Conservation (phyloP, 2,329 filamentous ascomycete genomes). For the Stagonosporopsis rhizophila region DNA sequence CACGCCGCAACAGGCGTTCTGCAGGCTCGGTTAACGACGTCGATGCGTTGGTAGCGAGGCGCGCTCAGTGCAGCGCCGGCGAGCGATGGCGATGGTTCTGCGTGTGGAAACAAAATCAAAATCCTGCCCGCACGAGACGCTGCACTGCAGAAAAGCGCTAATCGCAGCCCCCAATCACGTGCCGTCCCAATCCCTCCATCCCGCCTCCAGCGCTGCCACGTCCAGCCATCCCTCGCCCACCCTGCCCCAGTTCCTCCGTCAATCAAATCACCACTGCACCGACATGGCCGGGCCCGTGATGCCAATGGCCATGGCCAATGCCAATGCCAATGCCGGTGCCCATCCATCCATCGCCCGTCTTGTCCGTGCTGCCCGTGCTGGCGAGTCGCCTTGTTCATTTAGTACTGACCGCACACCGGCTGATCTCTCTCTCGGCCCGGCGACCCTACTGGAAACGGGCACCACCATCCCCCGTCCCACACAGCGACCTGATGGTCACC, state of each 20-base stretch:
- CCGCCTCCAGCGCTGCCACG: not conserved
- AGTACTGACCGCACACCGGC: conserved; percentile 8
- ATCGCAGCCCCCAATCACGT: not conserved
- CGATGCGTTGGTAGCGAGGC: conserved; percentile 16
- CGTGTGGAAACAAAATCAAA: too few relatives aligned
- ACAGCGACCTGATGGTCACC: conserved; percentile 25
- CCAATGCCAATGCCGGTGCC: too few relatives aligned
- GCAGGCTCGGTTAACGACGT: conserved; percentile 17
- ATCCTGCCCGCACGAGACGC: too few relatives aligned
- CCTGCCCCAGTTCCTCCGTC: conserved; percentile 10
- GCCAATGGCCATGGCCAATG: too few relatives aligned
- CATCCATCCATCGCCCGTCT: not conserved
- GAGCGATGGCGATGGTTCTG: conserved; percentile 12
- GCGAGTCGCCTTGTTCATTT: not conserved
- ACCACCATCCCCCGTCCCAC: conserved; percentile 5
- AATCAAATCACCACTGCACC: conserved; percentile 24
- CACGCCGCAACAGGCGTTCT: conserved; percentile 17
- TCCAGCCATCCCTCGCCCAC: not conserved
- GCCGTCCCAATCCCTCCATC: not conserved
- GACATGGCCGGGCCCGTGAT: too few relatives aligned
- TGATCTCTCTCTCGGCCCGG: conserved; percentile 19
- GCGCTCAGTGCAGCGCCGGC: conserved; percentile 17
- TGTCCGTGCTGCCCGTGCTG: too few relatives aligned
- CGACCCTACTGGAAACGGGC: conserved; percentile 18
- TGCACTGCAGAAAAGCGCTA: too few relatives aligned